Evolutionary conservation across 148 eudicot genomes (phyloP), one percentile per base, ranked within the genome.

Genomic region (Amaranthus palmeri): DNA sequence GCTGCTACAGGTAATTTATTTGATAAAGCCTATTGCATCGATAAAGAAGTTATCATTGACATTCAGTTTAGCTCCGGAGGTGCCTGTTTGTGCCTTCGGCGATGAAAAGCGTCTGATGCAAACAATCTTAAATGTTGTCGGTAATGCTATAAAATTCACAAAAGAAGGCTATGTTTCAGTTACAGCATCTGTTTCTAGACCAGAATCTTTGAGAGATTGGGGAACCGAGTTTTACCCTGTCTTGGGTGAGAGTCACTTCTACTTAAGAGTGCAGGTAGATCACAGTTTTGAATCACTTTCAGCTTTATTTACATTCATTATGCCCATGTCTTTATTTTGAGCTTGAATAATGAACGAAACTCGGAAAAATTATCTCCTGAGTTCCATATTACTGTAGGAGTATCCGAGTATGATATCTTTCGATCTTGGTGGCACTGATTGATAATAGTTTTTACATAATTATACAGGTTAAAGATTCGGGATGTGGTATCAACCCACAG

Each of bases 121-220:
- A 75, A 84, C 90, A 53, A 73, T 93, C 67, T 73, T 93, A 70
- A 91, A 83, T 77, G 81, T 93, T 40, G 86, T 81, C 51, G 98
- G 98, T 13, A 90, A 93, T 83, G 92, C 98, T 70, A 91, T 93
- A 46, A 93, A 93, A 78, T 93, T 88, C 70, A 86, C 96, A 54
- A 93, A 87, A 77, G 89, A 88, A 61, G 98, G 97, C 49, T 80
- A 75, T 72, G 74, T 91, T 59, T 83, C 92, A 56, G 84, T 93
- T 65, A 80, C 85, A 58, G 98, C 83, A 52, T 81, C 95, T 49
- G 75, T 86, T 74, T 88, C 88, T 56, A 88, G 86, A 77, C 82
- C 91, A 54, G 96, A 88, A 71, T 91, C 86, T 52, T 73, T 84
- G 69, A 82, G 88, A 71, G 89, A 89, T 76, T 87, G 85, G 90